Conservation (phyloP, 2,329 filamentous ascomycete genomes). For the Calonectria hongkongensis region DNA sequence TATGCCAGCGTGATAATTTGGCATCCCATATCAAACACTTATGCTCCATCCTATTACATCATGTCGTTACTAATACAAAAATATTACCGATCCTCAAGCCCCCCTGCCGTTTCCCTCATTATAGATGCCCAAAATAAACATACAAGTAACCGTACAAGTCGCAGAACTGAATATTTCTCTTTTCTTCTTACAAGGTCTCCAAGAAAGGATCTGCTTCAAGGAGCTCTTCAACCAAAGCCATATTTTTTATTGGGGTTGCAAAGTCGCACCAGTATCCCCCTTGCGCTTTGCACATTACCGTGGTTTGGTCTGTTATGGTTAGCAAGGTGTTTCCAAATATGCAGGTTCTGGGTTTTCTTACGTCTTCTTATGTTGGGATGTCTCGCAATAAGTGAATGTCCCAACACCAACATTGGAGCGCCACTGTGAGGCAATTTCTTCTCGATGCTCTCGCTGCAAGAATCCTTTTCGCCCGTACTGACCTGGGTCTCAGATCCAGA, state of each 20-base stretch:
- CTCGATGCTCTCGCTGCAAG: neutral
- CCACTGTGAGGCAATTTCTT: neutral
- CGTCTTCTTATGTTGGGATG: slow-evolving; percentile 5
- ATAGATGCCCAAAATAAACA: neutral
- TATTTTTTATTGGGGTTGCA: slow-evolving; percentile 1
- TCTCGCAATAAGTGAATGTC: neutral
- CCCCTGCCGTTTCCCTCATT: too few relatives aligned
- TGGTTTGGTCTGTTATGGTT: neutral
- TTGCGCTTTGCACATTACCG: slow-evolving; percentile 33
- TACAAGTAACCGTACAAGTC: neutral
- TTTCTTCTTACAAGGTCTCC: neutral
- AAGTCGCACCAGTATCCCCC: slow-evolving; percentile 42
- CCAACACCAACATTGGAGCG: neutral
- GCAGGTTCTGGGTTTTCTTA: fast-evolving
- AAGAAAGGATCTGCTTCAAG: neutral
- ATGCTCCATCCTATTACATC: too few relatives aligned
- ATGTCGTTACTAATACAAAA: too few relatives aligned
- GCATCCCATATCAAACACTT: too few relatives aligned
- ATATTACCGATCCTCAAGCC: too few relatives aligned
- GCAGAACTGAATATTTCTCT: neutral
- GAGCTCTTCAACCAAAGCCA: neutral
- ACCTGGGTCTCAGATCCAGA: neutral
- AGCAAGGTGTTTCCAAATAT: neutral
- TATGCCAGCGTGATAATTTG: too few relatives aligned
- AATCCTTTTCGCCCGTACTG: neutral